These are phyloP conservation scores for Rheum nobile DNA, from an alignment of 148 eudicot species.

Conservation along the genomic window DNA sequence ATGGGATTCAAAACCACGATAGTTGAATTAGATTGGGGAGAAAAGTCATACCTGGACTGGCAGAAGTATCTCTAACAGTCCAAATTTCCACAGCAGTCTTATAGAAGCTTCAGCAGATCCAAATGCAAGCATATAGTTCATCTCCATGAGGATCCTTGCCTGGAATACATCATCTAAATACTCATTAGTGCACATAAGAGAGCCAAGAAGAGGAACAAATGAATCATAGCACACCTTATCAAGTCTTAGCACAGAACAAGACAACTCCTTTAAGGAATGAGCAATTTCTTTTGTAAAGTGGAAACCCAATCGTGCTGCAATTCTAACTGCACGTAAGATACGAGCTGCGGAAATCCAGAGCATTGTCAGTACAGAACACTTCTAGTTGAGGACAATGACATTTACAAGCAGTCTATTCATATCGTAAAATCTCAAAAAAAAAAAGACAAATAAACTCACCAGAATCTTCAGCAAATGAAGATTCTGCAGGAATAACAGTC, in stretches of 20 bases:
- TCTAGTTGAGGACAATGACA: not conserved
- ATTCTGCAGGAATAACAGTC: slow-evolving; percentile 50
- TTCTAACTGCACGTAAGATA: slow-evolving; percentile 76
- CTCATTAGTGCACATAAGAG: not conserved
- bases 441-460: slow-evolving; percentile 32
- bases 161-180: slow-evolving; percentile 5
- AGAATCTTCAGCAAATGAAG: slow-evolving; percentile 63
- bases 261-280: slow-evolving; percentile 30
- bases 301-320: slow-evolving; percentile 80
- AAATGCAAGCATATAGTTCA: slow-evolving; percentile 91
- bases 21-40: not conserved
- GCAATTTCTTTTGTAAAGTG: slow-evolving; percentile 47
- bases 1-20: slow-evolving; percentile 1
- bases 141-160: slow-evolving; percentile 83
- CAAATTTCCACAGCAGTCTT: slow-evolving; percentile 72
- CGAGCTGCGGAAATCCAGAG: slow-evolving; percentile 46
- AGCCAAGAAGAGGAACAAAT: not conserved
- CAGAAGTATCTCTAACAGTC: slow-evolving; percentile 64
- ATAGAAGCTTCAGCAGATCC: slow-evolving; percentile 92
- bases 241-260: slow-evolving; percentile 47
- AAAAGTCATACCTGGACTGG: slow-evolving; percentile 58
- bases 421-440: not conserved
- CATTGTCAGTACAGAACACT: not conserved
- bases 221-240: slow-evolving; percentile 40
- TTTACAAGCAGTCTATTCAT: not conserved